Base-by-base conservation (phyloP, 345 rosid genomes). In the Nephelium lappaceum region DNA sequence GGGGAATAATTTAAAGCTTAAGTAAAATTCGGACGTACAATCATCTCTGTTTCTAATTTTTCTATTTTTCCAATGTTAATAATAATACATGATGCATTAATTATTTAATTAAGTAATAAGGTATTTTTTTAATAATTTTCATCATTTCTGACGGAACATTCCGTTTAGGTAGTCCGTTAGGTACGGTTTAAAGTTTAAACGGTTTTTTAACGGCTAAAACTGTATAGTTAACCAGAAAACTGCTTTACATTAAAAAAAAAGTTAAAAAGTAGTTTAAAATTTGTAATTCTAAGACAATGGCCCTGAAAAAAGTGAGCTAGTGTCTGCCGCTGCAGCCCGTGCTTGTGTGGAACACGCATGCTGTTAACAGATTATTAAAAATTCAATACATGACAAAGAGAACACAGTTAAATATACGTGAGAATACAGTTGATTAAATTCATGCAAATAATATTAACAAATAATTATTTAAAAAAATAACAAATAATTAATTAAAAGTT, bases 201-300 rank as follows among this genome's bases (percentile, higher is more conserved):
- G 73, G 86, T 73, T 58, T 77, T 66, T 61, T 55, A 83, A 77
- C 81, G 62, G 81, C 70, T 69, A 69, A 63, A 77, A 74, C 74
- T 57, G 67, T 39, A 15, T 11, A n/a, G 66, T 15, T 60, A 72
- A 74, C 60, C 8, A 70, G 74, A 45, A 2, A 49, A 64, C 38
- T 21, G 39, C 24, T 21, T 8, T 27, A 12, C 42, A 67, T 25
- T 64, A 11, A 12, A 21, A 41, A 65, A 49, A 4, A 6, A 16
- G 10, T 0, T 19, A 9, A 60, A 60, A 21, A 51, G 18, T 51
- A 3, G 18, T 0, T n/a, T 5, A n/a, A 55, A 31, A 58, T 64
- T 43, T 21, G 49, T 14, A 49, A 55, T 57, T 72, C 39, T 25
- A 36, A 38, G 66, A 67, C 79, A 76, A 49, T 53, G 53, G 0